Percentiles rank a stretch among this genome's conserved stretches.
Evolutionary conservation across 2,329 filamentous ascomycete species (phyloP).

Genomic region (Fusarium paranaense): DNA sequence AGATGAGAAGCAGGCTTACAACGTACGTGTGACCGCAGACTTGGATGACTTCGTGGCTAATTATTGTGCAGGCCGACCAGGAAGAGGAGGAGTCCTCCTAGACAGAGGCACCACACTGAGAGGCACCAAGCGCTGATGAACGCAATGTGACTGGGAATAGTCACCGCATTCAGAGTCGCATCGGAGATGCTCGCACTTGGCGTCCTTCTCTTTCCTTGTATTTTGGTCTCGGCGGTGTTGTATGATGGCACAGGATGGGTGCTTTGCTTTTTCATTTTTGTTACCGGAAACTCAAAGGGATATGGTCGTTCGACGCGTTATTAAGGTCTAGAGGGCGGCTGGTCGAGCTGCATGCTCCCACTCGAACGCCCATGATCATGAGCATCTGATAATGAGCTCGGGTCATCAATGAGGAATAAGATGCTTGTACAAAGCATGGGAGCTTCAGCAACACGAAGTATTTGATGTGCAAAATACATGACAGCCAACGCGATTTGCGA

Average conservation of each 20-base stretch:
- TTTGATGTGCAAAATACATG: slow-evolving; percentile 29
- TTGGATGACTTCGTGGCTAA: slow-evolving; percentile 41
- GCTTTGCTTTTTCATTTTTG: slow-evolving; percentile 51
- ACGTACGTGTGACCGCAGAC: slow-evolving; percentile 67
- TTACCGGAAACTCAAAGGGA: slow-evolving; percentile 49
- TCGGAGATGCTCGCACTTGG: slow-evolving; percentile 27
- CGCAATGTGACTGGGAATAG: slow-evolving; percentile 18
- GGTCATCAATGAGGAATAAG: slow-evolving; percentile 43
- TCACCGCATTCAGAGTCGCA: slow-evolving; percentile 14
- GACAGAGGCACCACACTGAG: slow-evolving; percentile 15
- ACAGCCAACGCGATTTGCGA: background rate
- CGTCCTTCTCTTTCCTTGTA: slow-evolving; percentile 48
- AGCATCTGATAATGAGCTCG: slow-evolving; percentile 42
- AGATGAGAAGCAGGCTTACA: slow-evolving; percentile 95
- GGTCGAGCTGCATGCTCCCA: slow-evolving; percentile 41
- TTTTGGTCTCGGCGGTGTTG: slow-evolving; percentile 56
- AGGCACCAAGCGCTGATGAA: slow-evolving; percentile 23
- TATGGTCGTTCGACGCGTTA: slow-evolving; percentile 49
- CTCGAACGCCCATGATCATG: slow-evolving; percentile 33
- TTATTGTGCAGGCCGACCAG: slow-evolving; percentile 60
- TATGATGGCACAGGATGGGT: slow-evolving; percentile 56
- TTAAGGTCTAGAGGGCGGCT: slow-evolving; percentile 48
- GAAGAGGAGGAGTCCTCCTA: slow-evolving; percentile 69
- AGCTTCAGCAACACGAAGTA: slow-evolving; percentile 34
- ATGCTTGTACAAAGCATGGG: slow-evolving; percentile 47